Percentiles rank a stretch among this genome's conserved stretches.
phyloP scores from a whole-genome alignment of 805 yeast species.

The Candida insectorum region DNA sequence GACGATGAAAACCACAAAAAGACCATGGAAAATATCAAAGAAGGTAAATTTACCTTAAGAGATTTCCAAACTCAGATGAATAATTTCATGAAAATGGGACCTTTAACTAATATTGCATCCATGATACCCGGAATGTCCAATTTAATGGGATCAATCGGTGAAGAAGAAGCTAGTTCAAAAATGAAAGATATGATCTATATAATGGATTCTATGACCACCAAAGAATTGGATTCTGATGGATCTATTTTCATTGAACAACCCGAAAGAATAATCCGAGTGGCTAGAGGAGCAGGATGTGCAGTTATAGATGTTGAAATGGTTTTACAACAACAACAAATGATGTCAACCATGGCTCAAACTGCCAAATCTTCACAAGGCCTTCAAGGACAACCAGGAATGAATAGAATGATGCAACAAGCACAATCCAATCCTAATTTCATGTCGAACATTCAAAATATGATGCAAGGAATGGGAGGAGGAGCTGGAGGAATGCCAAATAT shows the following conservation, averaged over 20 bases:
- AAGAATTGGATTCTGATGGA: slow-evolving; percentile 90
- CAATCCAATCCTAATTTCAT: slow-evolving; percentile 48
- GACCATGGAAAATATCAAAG: slow-evolving; percentile 86
- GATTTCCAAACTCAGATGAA: slow-evolving; percentile 95
- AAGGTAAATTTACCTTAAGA: slow-evolving; percentile 88
- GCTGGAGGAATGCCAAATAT: slow-evolving; percentile 40
- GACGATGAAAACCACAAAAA: slow-evolving; percentile 74
- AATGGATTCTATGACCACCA: slow-evolving; percentile 93
- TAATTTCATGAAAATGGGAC: slow-evolving; percentile 95
- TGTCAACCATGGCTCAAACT: slow-evolving; percentile 86
- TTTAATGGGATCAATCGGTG: slow-evolving; percentile 83
- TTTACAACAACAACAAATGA: slow-evolving; percentile 84
- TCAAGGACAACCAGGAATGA: slow-evolving; percentile 37
- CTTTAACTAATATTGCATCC: slow-evolving; percentile 85
- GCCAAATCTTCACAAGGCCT: slow-evolving; percentile 26
- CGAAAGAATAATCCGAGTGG: slow-evolving; percentile 81
- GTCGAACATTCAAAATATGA: slow-evolving; percentile 54
- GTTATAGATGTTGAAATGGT: slow-evolving; percentile 93
- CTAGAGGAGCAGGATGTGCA: slow-evolving; percentile 90
- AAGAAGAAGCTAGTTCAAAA: slow-evolving; percentile 82
- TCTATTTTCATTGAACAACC: slow-evolving; percentile 76
- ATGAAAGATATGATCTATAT: slow-evolving; percentile 86
- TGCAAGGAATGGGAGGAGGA: slow-evolving; percentile 55
- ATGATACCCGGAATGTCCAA: slow-evolving; percentile 92
- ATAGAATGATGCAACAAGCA: slow-evolving; percentile 54